phyloP scores from a whole-genome alignment of 2,329 filamentous ascomycete species.

The Neurospora sp. region DNA sequence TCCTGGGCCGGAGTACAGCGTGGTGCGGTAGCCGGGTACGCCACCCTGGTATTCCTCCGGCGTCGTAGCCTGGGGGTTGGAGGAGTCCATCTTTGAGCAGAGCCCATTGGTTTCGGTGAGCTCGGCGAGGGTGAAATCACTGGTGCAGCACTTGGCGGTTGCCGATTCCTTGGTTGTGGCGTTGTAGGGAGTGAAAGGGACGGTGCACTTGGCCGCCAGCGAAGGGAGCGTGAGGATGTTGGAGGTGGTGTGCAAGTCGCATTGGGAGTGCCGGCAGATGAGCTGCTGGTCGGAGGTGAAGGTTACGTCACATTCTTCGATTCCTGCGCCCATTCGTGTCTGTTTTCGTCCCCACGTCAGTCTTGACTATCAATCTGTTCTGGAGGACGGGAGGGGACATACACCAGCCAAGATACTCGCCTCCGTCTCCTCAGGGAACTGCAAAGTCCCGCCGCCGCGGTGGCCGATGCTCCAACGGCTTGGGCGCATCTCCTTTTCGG shows the following conservation, averaged over 20 bases:
- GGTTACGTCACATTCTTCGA: conserved; percentile 58
- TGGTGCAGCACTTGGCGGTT: conserved; percentile 59
- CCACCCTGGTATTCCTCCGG: conserved; percentile 46
- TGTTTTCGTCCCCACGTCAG: background rate
- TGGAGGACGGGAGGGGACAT: background rate
- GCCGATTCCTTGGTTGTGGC: conserved; percentile 40
- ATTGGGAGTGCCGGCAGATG: conserved; percentile 59
- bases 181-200: conserved; percentile 42
- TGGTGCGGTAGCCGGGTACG: conserved; percentile 52
- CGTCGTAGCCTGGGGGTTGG: conserved; percentile 47
- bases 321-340: conserved; percentile 56
- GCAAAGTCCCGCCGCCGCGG: conserved; percentile 50
- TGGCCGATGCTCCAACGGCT: conserved; percentile 51
- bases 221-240: conserved; percentile 53
- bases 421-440: conserved; percentile 54
- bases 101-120: conserved; percentile 56
- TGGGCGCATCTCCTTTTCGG: conserved; percentile 40
- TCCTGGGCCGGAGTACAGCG: conserved; percentile 45
- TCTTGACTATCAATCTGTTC: background rate
- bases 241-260: conserved; percentile 59
- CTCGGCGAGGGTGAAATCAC: conserved; percentile 58
- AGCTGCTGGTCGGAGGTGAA: conserved; percentile 56
- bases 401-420: conserved; percentile 48
- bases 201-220: conserved; percentile 53
- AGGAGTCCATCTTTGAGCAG: conserved; percentile 62